Evolutionary conservation across 2,329 filamentous ascomycete genomes (phyloP).

Genomic region (Aspergillus terreus): DNA sequence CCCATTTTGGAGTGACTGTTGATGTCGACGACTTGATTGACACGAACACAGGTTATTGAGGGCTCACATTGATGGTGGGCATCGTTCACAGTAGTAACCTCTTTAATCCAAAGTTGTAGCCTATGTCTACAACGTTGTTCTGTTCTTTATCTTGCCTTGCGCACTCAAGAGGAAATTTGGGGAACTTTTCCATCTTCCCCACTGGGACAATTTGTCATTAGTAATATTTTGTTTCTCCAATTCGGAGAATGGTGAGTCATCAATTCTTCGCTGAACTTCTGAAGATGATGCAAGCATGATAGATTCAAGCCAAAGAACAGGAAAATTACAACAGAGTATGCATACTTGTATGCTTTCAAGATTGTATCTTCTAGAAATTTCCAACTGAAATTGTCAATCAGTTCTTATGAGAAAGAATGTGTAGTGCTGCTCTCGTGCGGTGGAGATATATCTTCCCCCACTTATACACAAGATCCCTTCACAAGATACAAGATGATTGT

Average conservation of each 20-base stretch:
- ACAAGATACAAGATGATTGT: neutral
- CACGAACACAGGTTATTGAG: too few relatives aligned
- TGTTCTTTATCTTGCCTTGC: too few relatives aligned
- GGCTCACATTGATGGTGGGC: too few relatives aligned
- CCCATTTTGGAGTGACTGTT: too few relatives aligned
- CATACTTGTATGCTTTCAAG: neutral
- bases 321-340: too few relatives aligned
- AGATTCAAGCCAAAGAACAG: neutral
- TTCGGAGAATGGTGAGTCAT: slow-evolving; percentile 1
- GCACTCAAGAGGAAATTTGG: neutral
- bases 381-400: too few relatives aligned
- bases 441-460: neutral
- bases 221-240: neutral
- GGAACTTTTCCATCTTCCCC: neutral
- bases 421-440: neutral
- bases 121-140: too few relatives aligned
- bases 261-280: slow-evolving; percentile 23
- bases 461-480: neutral
- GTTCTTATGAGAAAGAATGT: too few relatives aligned
- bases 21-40: too few relatives aligned
- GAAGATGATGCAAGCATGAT: neutral
- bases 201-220: neutral
- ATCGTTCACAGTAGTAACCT: too few relatives aligned
- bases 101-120: too few relatives aligned
- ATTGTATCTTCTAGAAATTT: neutral